Evolutionary conservation across 2,329 filamentous ascomycete genomes (phyloP).

Genomic region (Hypoxylon sp.): DNA sequence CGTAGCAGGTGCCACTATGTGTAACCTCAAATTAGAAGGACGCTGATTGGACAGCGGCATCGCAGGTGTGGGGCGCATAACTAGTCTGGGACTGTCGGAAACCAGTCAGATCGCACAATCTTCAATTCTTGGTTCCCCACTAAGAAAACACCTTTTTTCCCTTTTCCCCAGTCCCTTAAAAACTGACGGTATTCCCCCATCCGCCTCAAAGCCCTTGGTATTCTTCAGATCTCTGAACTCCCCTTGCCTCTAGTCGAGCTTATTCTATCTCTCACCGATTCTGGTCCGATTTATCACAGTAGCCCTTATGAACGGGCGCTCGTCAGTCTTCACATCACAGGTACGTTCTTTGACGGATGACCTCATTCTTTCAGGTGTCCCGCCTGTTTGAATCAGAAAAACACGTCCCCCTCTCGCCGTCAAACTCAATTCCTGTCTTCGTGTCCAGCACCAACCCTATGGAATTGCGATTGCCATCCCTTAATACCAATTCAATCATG

Average conservation of each 20-base stretch:
- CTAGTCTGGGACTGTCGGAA: conserved; percentile 38
- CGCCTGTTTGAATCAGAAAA: conserved; percentile 27
- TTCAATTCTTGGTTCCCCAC: conserved; percentile 34
- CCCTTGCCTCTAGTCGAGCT: conserved; percentile 34
- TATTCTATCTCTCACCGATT: conserved; percentile 41
- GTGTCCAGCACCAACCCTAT: conserved; percentile 8
- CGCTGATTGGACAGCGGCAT: conserved; percentile 29
- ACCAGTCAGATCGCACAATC: conserved; percentile 40
- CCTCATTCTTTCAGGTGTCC: conserved; percentile 44
- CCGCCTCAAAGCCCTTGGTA: conserved; percentile 22
- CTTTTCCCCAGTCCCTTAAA: conserved; percentile 25
- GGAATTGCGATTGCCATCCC: conserved; percentile 1
- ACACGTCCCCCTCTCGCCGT: conserved; percentile 14
- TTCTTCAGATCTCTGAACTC: conserved; percentile 28
- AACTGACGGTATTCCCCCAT: conserved; percentile 34
- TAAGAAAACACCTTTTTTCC: conserved; percentile 36
- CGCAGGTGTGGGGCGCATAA: conserved; percentile 24
- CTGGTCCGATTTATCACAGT: conserved; percentile 58
- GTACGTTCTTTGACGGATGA: conserved; percentile 63
- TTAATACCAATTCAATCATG: conserved; percentile 32
- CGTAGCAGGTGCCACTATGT: conserved; percentile 32
- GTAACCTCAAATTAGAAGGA: conserved; percentile 32
- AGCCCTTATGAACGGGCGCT: conserved; percentile 89
- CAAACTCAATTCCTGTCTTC: conserved; percentile 5
- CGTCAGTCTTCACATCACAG: conserved; percentile 89